phyloP scores from a whole-genome alignment of 1,139 yeast species.

The Zygotorulaspora mrakii region DNA sequence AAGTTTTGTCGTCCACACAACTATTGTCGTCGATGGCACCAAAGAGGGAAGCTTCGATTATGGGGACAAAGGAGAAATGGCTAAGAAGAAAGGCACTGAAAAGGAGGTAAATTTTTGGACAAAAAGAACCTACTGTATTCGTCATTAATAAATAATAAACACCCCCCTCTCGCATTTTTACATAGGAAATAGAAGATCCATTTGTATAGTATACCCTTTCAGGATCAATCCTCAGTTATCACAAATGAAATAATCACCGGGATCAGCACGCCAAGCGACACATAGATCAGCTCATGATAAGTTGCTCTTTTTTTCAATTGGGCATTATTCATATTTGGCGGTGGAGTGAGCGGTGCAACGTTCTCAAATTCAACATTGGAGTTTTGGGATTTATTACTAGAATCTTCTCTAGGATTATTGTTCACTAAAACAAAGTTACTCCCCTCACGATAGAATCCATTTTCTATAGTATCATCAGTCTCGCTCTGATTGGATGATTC shows the following conservation, averaged over 20 bases:
- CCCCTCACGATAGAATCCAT: constrained; percentile 9
- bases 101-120: constrained; percentile 28
- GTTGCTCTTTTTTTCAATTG: constrained; percentile 7
- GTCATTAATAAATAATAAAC: no score
- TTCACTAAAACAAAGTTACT: constrained; percentile 9
- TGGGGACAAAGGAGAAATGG: constrained; percentile 54
- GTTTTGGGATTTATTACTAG: constrained; percentile 4
- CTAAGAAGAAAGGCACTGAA: constrained; percentile 51
- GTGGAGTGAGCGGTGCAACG: constrained; percentile 7
- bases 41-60: constrained; percentile 42
- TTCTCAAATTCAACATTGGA: constrained; percentile 3
- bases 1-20: constrained; percentile 20
- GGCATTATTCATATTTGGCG: constrained; percentile 1
- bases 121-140: no score
- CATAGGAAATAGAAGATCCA: neutral
- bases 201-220: constrained; percentile 1
- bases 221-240: constrained; percentile 16
- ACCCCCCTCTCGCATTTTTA: constrained; percentile 5
- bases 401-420: constrained; percentile 1
- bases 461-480: constrained; percentile 6
- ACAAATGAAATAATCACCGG: constrained; percentile 32
- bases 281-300: constrained; percentile 26
- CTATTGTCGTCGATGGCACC: constrained; percentile 38
- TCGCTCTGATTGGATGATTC: constrained; percentile 15
- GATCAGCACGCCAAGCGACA: constrained; percentile 28